Percentiles rank a stretch among this genome's conserved stretches.
These are phyloP conservation scores for Myrica gale DNA, from an alignment of 306 rosid genomes.

Conservation along the genomic window DNA sequence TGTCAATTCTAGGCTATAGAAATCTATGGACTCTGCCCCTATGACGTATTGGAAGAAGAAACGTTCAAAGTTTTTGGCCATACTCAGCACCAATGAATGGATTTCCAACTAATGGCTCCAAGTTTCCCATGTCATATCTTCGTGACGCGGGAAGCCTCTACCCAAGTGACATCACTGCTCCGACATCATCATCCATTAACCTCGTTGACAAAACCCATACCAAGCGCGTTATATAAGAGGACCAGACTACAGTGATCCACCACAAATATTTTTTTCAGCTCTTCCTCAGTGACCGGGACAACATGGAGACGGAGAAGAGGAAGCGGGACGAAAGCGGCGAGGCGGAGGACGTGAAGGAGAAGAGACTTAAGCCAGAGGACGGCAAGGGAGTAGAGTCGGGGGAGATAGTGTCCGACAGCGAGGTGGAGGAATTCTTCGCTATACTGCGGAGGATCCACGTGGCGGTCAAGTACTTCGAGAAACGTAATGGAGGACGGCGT, in stretches of 20 bases:
- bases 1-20: too few relatives aligned
- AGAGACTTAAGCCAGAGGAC: not conserved
- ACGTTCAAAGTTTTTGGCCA: not conserved
- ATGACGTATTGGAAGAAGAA: too few relatives aligned
- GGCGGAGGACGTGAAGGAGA: not conserved
- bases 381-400: not conserved
- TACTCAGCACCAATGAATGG: not conserved
- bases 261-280: not conserved
- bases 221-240: not conserved
- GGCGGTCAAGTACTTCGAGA: conserved; percentile 40
- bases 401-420: conserved; percentile 35
- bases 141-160: not conserved
- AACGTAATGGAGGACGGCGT: conserved; percentile 7
- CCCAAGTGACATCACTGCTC: conserved; percentile 1
- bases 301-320: conserved; percentile 34
- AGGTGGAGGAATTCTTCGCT: conserved; percentile 52
- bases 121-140: not conserved
- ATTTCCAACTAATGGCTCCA: not conserved
- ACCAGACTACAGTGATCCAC: not conserved
- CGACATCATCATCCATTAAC: not conserved
- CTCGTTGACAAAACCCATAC: not conserved
- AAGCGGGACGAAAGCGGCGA: conserved; percentile 19
- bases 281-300: not conserved
- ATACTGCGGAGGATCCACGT: conserved; percentile 46
- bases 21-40: too few relatives aligned